Percentiles rank a stretch among this genome's conserved stretches.
phyloP scores from a whole-genome alignment of 2,329 filamentous ascomycete species.

The Pseudopyricularia cyperi region DNA sequence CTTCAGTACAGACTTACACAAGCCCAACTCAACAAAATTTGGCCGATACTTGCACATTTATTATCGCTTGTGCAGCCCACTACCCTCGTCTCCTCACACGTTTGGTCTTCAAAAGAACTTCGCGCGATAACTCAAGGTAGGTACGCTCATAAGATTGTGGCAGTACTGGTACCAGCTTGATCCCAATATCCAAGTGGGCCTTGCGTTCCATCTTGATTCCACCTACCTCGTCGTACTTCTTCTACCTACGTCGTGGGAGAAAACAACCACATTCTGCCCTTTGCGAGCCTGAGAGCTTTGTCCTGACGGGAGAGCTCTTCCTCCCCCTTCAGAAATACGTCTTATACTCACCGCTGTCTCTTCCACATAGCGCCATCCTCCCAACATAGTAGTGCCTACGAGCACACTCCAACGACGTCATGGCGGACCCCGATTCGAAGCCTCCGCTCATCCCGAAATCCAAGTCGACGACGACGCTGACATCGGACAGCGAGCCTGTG shows the following conservation, averaged over 20 bases:
- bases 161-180: background rate
- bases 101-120: background rate
- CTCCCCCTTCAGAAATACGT: too few relatives aligned
- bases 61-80: background rate
- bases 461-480: conserved; percentile 23
- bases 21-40: background rate
- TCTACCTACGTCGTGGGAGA: too few relatives aligned
- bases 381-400: background rate
- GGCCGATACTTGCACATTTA: background rate
- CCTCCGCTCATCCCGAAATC: conserved; percentile 19
- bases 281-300: too few relatives aligned
- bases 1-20: background rate
- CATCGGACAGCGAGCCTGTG: conserved; percentile 26
- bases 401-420: conserved; percentile 10
- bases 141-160: background rate
- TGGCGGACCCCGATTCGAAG: conserved; percentile 24
- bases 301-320: too few relatives aligned
- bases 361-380: background rate
- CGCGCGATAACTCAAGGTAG: background rate
- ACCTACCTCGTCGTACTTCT: too few relatives aligned
- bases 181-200: background rate
- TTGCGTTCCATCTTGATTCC: too few relatives aligned
- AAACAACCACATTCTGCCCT: too few relatives aligned
- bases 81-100: background rate
- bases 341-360: too few relatives aligned